These are phyloP conservation scores for Amanita phalloides DNA, from an alignment of 768 basidiomycete species.

Conservation along the genomic window DNA sequence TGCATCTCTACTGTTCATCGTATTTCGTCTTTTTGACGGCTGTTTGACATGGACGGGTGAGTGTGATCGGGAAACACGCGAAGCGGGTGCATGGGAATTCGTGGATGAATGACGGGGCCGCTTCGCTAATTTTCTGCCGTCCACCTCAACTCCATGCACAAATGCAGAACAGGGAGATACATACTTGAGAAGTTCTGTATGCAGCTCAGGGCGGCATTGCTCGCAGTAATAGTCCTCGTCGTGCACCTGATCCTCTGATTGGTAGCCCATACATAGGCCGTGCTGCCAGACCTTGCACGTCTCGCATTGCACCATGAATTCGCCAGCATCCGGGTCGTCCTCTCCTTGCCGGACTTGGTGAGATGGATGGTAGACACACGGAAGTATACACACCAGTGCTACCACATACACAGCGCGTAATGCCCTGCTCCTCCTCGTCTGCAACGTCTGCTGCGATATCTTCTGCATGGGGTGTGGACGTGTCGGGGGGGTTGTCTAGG, in stretches of 20 bases:
- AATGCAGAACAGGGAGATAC: conserved; percentile 16
- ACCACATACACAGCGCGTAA: conserved; percentile 83
- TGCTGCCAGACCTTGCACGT: conserved; percentile 98
- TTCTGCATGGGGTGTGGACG: conserved; percentile 18
- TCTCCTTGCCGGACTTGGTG: conserved; percentile 31
- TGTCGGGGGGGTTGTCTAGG: conserved; percentile 15
- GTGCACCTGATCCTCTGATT: conserved; percentile 61
- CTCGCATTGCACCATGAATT: conserved; percentile 98
- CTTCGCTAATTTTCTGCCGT: conserved; percentile 49
- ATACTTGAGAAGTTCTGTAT: conserved; percentile 73
- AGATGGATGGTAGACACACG: conserved; percentile 12
- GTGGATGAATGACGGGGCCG: conserved; percentile 54
- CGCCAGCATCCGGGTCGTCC: conserved; percentile 75
- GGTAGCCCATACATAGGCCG: conserved; percentile 90
- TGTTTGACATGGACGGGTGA: conserved; percentile 56
- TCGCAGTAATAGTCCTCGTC: conserved; percentile 91
- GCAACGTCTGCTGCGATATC: conserved; percentile 29
- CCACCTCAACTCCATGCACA: conserved; percentile 4
- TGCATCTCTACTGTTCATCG: conserved; percentile 96
- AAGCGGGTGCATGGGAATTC: conserved; percentile 46
- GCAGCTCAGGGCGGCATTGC: conserved; percentile 79
- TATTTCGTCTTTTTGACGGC: conserved; percentile 82
- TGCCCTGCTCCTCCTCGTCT: conserved; percentile 50
- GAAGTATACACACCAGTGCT: conserved; percentile 46
- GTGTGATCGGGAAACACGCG: conserved; percentile 66